Evolutionary conservation across 73 alveolate species (phyloP).

Genomic region (Uronychia binucleata): DNA sequence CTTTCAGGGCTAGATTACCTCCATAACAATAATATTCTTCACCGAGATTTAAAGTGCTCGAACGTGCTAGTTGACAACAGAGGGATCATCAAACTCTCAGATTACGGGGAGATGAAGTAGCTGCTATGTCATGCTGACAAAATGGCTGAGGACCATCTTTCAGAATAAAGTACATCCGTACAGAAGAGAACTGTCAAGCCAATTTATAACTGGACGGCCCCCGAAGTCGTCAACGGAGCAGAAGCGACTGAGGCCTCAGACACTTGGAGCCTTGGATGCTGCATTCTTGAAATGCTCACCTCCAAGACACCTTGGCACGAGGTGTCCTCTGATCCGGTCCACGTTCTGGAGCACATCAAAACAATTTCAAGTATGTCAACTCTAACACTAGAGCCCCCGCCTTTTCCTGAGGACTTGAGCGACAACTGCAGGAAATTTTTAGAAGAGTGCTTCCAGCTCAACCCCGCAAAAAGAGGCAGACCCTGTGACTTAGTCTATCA

Average conservation of each 20-base stretch:
- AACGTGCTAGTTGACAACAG: slow-evolving; percentile 76
- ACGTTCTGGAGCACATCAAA: neutral
- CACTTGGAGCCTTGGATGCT: slow-evolving; percentile 81
- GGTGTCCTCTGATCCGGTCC: neutral
- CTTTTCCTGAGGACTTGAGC: neutral
- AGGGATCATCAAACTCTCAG: slow-evolving; percentile 75
- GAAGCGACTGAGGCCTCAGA: slow-evolving; percentile 62
- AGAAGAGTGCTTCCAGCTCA: neutral
- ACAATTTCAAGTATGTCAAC: neutral
- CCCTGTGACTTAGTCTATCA: neutral
- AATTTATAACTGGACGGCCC: slow-evolving; percentile 84
- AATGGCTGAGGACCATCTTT: neutral
- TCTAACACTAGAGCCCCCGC: neutral
- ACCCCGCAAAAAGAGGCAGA: neutral
- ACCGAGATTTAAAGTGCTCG: slow-evolving; percentile 88
- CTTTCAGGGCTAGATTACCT: slow-evolving; percentile 80
- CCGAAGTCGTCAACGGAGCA: slow-evolving; percentile 54
- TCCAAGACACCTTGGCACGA: slow-evolving; percentile 86
- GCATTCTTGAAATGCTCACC: slow-evolving; percentile 73
- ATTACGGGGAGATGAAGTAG: slow-evolving; percentile 81
- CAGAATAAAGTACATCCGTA: neutral
- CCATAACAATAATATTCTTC: slow-evolving; percentile 74
- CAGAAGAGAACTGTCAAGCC: neutral
- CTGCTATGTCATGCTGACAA: slow-evolving; percentile 21
- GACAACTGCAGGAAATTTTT: neutral